Base-by-base conservation (phyloP, 805 yeast species). In the Yamadazyma phyllophila region DNA sequence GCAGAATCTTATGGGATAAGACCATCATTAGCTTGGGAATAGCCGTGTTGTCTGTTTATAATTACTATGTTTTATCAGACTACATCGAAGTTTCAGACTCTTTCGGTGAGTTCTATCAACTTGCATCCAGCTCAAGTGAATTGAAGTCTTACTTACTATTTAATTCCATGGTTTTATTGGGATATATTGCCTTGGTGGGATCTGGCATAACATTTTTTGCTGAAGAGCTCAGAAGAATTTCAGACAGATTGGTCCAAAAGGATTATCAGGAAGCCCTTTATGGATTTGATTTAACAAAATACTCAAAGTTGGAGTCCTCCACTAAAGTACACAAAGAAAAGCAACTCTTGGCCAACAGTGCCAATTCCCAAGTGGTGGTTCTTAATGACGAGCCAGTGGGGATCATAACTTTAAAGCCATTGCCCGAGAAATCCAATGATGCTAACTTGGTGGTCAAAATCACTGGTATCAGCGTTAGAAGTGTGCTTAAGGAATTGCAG, bases 331-430 rank as follows among this genome's bases (percentile, higher is more conserved):
- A 53, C 20, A 50, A 57, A 24, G 55, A 54, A 44, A 48, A 52
- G 38, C 56, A 45, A 40, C 71, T 63, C 52, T 67, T 54, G 54
- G 57, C 41, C 50, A 55, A 54, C 15, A 76, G 77, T 15, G 67
- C 71, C 12, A 77, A 82, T 52, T 71, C 88, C 1, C 77, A 76
- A 41, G 57, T 83, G 33, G 71, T 85, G 24, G 59, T 77, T 13
- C 86, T 85, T 65, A 77, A 91, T 57, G 78, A 77, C n/a, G 69
- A 82, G 0, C 91, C 94, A 13, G 81, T 87, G 58, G 89, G 90
- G 0, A 67, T 82, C 31, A 68, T 77, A 26, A 73, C 83, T 0
- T 67, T 76, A 37, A 72, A 70, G 36, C 69, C 74, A n/a, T 54
- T 63, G 48, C 49, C 56, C 5, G 69, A 73, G 8, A 56, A 71